These are phyloP conservation scores for Aspergillus caelatus DNA, from an alignment of 2,329 filamentous ascomycete genomes.

Conservation along the genomic window DNA sequence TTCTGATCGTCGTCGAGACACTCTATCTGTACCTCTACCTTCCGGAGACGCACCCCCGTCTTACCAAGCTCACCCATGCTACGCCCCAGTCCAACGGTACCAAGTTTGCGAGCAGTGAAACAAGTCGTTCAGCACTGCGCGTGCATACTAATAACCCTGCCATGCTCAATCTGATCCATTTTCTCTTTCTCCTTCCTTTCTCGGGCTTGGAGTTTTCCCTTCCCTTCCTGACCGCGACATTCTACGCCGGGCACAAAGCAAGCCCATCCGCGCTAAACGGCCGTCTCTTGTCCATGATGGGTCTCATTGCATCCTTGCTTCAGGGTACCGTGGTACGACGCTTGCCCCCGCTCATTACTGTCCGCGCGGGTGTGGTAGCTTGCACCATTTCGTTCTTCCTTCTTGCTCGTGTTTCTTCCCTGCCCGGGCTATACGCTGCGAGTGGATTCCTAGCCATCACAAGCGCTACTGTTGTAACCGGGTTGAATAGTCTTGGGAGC, in stretches of 20 bases:
- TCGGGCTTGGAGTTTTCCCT: slow-evolving; percentile 98
- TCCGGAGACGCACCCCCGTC: slow-evolving; percentile 76
- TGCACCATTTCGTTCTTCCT: slow-evolving; percentile 81
- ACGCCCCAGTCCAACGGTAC: slow-evolving; percentile 23
- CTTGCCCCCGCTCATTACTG: slow-evolving; percentile 76
- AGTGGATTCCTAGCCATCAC: slow-evolving; percentile 85
- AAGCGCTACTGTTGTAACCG: slow-evolving; percentile 91
- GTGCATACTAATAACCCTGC: slow-evolving; percentile 78
- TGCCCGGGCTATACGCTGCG: slow-evolving; percentile 75
- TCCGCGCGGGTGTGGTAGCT: slow-evolving; percentile 75
- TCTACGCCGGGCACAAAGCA: slow-evolving; percentile 71
- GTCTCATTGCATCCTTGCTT: slow-evolving; percentile 85
- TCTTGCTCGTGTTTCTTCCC: slow-evolving; percentile 69
- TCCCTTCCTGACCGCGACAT: slow-evolving; percentile 94
- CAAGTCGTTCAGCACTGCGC: slow-evolving; percentile 13
- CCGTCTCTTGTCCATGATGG: slow-evolving; percentile 84
- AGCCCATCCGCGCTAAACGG: slow-evolving; percentile 74
- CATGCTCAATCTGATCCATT: slow-evolving; percentile 81
- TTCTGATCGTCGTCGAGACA: slow-evolving; percentile 83
- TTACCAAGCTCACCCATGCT: slow-evolving; percentile 48
- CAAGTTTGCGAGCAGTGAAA: not conserved
- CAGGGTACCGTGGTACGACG: slow-evolving; percentile 90
- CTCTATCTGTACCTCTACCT: slow-evolving; percentile 80
- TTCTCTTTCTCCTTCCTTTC: slow-evolving; percentile 93
- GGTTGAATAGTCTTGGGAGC: slow-evolving; percentile 86